phyloP scores from a whole-genome alignment of 2,329 filamentous ascomycete genomes.

The Albifimbria verrucaria region DNA sequence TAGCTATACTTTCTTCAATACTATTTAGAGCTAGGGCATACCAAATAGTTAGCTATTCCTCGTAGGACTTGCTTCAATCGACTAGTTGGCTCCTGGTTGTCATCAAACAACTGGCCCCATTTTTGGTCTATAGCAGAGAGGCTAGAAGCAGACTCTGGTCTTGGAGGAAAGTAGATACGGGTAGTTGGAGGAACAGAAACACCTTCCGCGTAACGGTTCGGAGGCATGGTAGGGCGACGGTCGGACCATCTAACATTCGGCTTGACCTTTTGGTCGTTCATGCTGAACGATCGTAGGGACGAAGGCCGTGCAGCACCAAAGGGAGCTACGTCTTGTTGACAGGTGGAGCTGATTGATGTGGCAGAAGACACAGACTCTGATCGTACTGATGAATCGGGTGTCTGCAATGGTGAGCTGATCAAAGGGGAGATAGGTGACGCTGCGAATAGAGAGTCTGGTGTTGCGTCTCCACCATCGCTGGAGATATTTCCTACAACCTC shows the following conservation, averaged over 20 bases:
- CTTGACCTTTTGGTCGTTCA: slow-evolving; percentile 13
- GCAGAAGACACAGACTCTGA: slow-evolving; percentile 13
- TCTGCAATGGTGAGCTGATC: neutral
- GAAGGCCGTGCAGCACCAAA: neutral
- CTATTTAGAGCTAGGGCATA: slow-evolving; percentile 35
- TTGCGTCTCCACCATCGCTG: slow-evolving; percentile 1
- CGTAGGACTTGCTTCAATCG: slow-evolving; percentile 68
- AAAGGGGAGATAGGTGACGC: slow-evolving; percentile 7
- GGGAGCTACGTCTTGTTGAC: neutral
- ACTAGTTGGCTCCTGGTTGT: slow-evolving; percentile 62
- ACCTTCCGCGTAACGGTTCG: slow-evolving; percentile 10
- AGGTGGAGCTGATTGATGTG: neutral
- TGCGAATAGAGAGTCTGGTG: neutral
- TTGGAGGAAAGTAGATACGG: neutral
- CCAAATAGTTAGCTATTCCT: slow-evolving; percentile 71
- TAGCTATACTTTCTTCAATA: neutral
- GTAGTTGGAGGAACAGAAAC: neutral
- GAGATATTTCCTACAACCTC: slow-evolving; percentile 7
- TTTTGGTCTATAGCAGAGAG: slow-evolving; percentile 59
- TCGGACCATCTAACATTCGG: slow-evolving; percentile 29
- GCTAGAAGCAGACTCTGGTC: slow-evolving; percentile 2
- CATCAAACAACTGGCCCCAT: slow-evolving; percentile 75
- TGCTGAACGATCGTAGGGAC: neutral
- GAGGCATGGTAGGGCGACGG: slow-evolving; percentile 20
- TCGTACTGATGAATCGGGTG: slow-evolving; percentile 14